Conservation (phyloP, 768 basidiomycete genomes). For the Amanita pallidorosea region DNA sequence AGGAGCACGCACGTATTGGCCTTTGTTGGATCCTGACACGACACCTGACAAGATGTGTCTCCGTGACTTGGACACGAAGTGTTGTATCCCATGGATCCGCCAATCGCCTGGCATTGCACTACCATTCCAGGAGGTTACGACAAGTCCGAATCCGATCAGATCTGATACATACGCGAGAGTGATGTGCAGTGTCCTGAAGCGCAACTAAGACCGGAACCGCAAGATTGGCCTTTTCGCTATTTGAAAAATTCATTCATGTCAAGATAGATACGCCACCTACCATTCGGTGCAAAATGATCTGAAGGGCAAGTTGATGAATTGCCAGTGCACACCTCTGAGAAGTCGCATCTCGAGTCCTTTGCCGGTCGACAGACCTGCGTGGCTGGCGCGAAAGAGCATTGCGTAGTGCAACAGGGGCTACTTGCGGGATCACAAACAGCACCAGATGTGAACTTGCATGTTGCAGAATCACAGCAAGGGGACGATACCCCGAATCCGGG, state of each 20-base stretch:
- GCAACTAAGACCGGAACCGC: slow-evolving; percentile 62
- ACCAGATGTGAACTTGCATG: slow-evolving; percentile 63
- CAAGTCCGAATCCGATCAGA: slow-evolving; percentile 5
- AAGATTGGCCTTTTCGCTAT: slow-evolving; percentile 40
- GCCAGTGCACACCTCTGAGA: slow-evolving; percentile 65
- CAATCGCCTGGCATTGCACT: slow-evolving; percentile 72
- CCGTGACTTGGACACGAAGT: slow-evolving; percentile 52
- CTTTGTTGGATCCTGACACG: slow-evolving; percentile 62
- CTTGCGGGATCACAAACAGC: slow-evolving; percentile 75
- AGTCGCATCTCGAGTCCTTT: slow-evolving; percentile 59
- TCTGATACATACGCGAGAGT: slow-evolving; percentile 36
- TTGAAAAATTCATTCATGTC: not conserved
- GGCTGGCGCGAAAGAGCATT: slow-evolving; percentile 59
- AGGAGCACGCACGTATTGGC: slow-evolving; percentile 58
- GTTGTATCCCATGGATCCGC: slow-evolving; percentile 60
- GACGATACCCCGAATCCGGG: slow-evolving; percentile 52
- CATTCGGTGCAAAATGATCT: slow-evolving; percentile 53
- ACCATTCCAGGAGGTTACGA: slow-evolving; percentile 10
- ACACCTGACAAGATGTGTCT: slow-evolving; percentile 65
- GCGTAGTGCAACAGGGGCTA: slow-evolving; percentile 61
- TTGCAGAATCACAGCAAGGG: slow-evolving; percentile 62
- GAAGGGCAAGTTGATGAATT: slow-evolving; percentile 61
- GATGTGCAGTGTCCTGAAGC: slow-evolving; percentile 77
- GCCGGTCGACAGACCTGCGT: slow-evolving; percentile 64
- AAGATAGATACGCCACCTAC: slow-evolving; percentile 22